Evolutionary conservation across 139 green algal species (phyloP), one percentile per base, ranked within the genome.

Genomic region (Coelastrella sp.): DNA sequence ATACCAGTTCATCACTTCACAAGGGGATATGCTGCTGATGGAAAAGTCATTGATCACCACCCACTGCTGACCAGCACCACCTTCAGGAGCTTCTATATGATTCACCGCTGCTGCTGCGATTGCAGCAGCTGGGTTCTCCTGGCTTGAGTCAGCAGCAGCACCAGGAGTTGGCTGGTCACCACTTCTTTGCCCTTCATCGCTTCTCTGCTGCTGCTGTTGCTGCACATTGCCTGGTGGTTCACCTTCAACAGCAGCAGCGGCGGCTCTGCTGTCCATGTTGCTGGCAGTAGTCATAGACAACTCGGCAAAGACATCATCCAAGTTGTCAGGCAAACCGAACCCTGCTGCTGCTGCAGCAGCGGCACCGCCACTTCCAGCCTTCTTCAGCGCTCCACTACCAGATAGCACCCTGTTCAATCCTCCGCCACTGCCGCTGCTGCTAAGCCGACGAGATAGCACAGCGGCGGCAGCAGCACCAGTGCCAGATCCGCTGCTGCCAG

Each of bases 21-120:
- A 73, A 5, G 85, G 38, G 3, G 80, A 27, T 25, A 66, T 90
- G 4, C 85, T 85, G 2, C 68, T 83, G 68, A 98, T 91, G 38
- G 40, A 77, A 48, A 98, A 97, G 87, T 98, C 96, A 86, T 98
- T 98, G 91, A 99, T 94, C 27, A 98, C 89, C 69, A 97, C 64
- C 96, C 96, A 98, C 35, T 79, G 64, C 32, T 77, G 48, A 13
- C 68, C 78, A 50, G 4, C n/a, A 9, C 8, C 72, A 35, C 51
- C 82, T 5, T 0, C 69, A 38, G 76, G 34, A 17, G 30, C 76
- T 40, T 62, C 78, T 15, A 34, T 37, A 48, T 38, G 27, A 27
- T 32, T 34, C 68, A 50, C 74, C 68, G 74, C 74, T 68, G 74
- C 74, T 41, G 75, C 77, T 30, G 66, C 37, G 45, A 50, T 11